Evolutionary conservation across 148 eudicot species (phyloP), one percentile per base, ranked within the genome.

Genomic region (Rhododendron kiyosumense): DNA sequence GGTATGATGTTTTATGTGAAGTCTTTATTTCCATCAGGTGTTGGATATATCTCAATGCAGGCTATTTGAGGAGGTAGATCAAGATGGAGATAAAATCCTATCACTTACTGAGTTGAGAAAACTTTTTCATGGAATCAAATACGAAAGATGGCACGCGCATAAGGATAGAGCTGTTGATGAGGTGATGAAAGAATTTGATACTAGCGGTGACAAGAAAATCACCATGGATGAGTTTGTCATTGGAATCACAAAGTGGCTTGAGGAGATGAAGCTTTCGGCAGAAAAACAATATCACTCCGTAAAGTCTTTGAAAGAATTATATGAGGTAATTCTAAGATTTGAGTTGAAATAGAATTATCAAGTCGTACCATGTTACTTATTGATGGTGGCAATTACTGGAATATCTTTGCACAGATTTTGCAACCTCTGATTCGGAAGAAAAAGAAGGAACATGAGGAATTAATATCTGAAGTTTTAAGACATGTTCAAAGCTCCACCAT

Each of bases 201-300:
- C 34, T 9, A 83, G 86, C 26, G 77, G 83, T 28, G 90, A 90
- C 84, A 48, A 79, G 71, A 90, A 85, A 43, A 85, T 90, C 46
- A 87, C 87, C 8, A 59, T 86, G 32, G 87, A 87, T 89, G 92
- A 90, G 54, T 89, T 90, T 83, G 89, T 89, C 34, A 86, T 34
- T 13, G 90, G 87, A 30, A 52, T 89, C 85, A 87, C 87, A 20
- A 89, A 82, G 78, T 89, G 89, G 92, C 89, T 90, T 12, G 90
- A 88, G 32, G 89, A 90, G n/a, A 85, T 87, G 7, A 90, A 88
- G 67, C 76, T 63, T 54, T 65, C 90, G 41, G 81, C 87, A 48
- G 81, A 85, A 48, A 88, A 88, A 85, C 59, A 84, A 38, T 86
- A 83, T 88, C 89, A 85, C 71, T 83, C 90, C 0, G 59, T 49